Base-by-base conservation (phyloP, 495 filamentous ascomycete species). In the Hypoxylon rickii region DNA sequence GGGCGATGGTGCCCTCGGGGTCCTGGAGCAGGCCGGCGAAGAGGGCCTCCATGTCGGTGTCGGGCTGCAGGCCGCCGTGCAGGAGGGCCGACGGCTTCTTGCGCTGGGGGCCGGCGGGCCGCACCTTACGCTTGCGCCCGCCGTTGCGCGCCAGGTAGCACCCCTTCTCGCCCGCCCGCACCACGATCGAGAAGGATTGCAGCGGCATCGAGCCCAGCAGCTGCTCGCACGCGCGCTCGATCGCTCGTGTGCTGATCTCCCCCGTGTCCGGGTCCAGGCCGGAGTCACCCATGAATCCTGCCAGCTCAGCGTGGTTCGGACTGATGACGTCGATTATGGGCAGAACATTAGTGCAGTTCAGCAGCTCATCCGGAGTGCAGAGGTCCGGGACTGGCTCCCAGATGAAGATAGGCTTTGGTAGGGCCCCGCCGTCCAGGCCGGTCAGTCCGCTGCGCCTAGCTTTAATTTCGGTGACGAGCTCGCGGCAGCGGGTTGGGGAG, bases 301-400 rank as follows among this genome's bases (percentile, higher is more conserved):
- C 87, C 13, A 97, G 76, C 70, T 98, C 94, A 41, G 83, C 69
- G 67, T 94, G 88, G 68, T 98, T 98, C 12, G 94, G 93, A 45
- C 86, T 90, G 66, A 94, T 85, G 44, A 96, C 77, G 67, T 97
- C 88, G 22, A 97, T 85, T 13, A 86, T 71, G n/a, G 78, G 77
- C 18, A 89, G 79, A 12, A 85, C 84, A 44, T 86, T 82, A 26
- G 87, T 81, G 72, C 86, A 89, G 52, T 83, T 87, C 1, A 85
- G 74, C 42, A 91, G 77, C 69, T 97, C 84, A 53, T 83, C 81
- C 0, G 90, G 89, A 0, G 78, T 83, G 67, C 94, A 97, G 1
- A 89, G 81, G 66, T 95, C 90, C 8, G 95, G 94, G 2, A 96
- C 87, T 3, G 94, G 94, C 67, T 98, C 94, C 94, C 94, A 98